Conservation (phyloP, 75 land plant genomes). For the Ceratopteris richardii region DNA sequence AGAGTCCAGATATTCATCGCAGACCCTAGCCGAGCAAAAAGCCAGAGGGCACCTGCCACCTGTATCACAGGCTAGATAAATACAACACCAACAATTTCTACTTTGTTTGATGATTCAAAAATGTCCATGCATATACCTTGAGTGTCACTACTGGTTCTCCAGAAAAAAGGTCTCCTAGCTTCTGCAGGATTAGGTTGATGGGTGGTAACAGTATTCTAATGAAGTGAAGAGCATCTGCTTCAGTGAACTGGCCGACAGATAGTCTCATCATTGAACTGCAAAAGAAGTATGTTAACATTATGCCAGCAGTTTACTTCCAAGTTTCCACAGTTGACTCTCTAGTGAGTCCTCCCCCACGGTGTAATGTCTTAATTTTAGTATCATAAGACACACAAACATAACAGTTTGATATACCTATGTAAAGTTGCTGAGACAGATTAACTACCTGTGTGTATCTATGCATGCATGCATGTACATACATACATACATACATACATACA, state of each 20-base stretch:
- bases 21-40: neutral
- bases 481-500: too few relatives aligned
- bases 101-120: too few relatives aligned
- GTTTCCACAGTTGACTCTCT: too few relatives aligned
- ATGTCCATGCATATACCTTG: constrained; percentile 35
- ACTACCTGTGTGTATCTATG: too few relatives aligned
- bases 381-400: too few relatives aligned
- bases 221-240: constrained; percentile 44
- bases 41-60: constrained; percentile 5
- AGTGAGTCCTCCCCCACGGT: too few relatives aligned
- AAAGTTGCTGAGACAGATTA: too few relatives aligned
- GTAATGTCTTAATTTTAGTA: too few relatives aligned
- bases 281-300: neutral
- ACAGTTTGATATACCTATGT: too few relatives aligned
- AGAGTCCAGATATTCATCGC: constrained; percentile 4
- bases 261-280: neutral
- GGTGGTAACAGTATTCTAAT: constrained; percentile 51
- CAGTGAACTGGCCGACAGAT: constrained; percentile 26
- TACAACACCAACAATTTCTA: too few relatives aligned
- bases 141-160: constrained; percentile 86
- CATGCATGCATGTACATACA: too few relatives aligned
- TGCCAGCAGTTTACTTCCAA: neutral
- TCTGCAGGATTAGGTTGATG: constrained; percentile 44
- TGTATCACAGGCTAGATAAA: too few relatives aligned
- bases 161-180: constrained; percentile 53